Percentiles rank a stretch among this genome's conserved stretches.
These are phyloP conservation scores for Massospora cicadina DNA, from an alignment of 371 early-diverging fungal species.

Conservation along the genomic window DNA sequence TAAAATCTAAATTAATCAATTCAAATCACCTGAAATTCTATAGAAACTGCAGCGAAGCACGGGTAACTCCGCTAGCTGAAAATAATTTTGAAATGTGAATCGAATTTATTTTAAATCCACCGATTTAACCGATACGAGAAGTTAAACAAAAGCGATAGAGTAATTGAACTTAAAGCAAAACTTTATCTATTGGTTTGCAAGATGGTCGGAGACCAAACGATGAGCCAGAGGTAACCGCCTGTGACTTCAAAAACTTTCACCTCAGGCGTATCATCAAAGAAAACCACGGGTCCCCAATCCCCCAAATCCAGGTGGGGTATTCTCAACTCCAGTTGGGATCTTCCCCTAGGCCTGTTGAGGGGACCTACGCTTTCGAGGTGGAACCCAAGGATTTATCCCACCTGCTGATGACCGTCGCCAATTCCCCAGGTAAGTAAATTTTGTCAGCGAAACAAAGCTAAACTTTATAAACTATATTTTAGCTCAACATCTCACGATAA, in stretches of 20 bases:
- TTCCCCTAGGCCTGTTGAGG: background rate
- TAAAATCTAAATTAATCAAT: too few species aligned
- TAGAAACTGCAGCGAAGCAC: too few species aligned
- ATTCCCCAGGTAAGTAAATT: background rate
- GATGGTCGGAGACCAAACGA: too few species aligned
- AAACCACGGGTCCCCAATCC: background rate
- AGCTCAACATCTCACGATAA: conserved; percentile 6
- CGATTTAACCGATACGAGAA: too few species aligned
- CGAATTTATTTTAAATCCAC: too few species aligned
- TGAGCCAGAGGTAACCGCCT: too few species aligned
- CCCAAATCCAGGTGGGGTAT: background rate
- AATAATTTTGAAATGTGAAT: too few species aligned
- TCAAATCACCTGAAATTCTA: too few species aligned
- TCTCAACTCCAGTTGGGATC: background rate
- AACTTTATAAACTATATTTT: background rate
- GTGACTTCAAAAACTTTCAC: background rate
- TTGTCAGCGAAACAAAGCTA: background rate
- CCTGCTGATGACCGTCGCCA: background rate
- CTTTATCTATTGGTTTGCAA: too few species aligned
- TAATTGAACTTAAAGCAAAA: too few species aligned
- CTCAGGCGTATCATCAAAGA: background rate
- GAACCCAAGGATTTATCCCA: background rate
- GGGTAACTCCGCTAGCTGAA: too few species aligned
- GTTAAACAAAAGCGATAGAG: too few species aligned
- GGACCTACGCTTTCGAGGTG: background rate